These are phyloP conservation scores for Boletus reticulatus DNA, from an alignment of 768 basidiomycete genomes.

Conservation along the genomic window DNA sequence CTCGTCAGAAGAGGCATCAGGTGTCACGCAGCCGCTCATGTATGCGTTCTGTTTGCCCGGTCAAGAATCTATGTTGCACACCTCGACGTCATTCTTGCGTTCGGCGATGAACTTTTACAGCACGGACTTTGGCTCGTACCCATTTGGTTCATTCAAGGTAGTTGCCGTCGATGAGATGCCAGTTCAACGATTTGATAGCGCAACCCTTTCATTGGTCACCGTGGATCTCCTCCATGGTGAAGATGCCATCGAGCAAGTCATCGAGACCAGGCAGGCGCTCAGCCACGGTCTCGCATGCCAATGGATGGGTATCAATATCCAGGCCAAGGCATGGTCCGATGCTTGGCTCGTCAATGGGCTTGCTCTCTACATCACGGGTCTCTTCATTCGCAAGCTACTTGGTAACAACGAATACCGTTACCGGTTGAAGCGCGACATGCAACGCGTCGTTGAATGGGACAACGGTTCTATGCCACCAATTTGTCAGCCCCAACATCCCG, in stretches of 20 bases:
- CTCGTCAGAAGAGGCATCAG: conserved; percentile 57
- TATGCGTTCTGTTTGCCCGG: conserved; percentile 94
- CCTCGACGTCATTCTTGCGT: conserved; percentile 75
- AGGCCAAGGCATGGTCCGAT: conserved; percentile 90
- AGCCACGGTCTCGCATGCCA: conserved; percentile 90
- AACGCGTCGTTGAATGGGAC: conserved; percentile 85
- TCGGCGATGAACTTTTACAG: conserved; percentile 91
- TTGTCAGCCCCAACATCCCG: conserved; percentile 82
- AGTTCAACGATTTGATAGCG: conserved; percentile 77
- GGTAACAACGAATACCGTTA: conserved; percentile 98
- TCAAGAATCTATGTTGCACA: conserved; percentile 65
- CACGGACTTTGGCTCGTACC: conserved; percentile 92
- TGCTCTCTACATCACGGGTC: conserved; percentile 83
- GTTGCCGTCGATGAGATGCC: conserved; percentile 92
- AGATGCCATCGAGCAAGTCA: conserved; percentile 88
- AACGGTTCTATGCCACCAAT: conserved; percentile 88
- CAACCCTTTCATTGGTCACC: conserved; percentile 77
- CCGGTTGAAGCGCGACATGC: conserved; percentile 94
- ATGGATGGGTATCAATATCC: conserved; percentile 96
- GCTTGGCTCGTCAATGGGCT: conserved; percentile 97
- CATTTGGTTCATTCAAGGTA: conserved; percentile 91
- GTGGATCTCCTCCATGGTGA: conserved; percentile 84
- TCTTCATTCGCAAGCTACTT: conserved; percentile 82
- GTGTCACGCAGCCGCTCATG: conserved; percentile 69
- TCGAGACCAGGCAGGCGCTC: conserved; percentile 84